Percentiles rank a stretch among this genome's conserved stretches.
These are phyloP conservation scores for Sungouiozyma ichnusensis DNA, from an alignment of 805 yeast genomes.

Conservation along the genomic window DNA sequence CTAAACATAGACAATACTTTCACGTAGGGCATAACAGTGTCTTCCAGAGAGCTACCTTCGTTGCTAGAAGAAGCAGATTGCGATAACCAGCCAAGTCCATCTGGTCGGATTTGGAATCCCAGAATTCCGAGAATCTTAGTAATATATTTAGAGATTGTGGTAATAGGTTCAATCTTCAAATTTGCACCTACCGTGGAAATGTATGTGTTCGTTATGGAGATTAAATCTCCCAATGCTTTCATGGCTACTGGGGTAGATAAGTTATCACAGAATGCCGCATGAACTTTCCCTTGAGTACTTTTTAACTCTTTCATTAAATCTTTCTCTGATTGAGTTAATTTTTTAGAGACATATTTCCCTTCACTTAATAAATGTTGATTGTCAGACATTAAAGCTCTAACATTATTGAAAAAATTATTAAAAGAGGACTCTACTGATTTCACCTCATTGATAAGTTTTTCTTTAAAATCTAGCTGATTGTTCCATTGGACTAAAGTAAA, in stretches of 20 bases:
- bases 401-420: conserved; percentile 74
- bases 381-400: conserved; percentile 73
- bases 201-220: conserved; percentile 63
- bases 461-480: conserved; percentile 84
- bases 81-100: conserved; percentile 68
- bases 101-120: conserved; percentile 66
- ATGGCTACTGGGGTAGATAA: conserved; percentile 70
- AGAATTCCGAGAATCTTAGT: conserved; percentile 58
- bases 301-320: conserved; percentile 41
- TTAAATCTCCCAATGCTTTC: conserved; percentile 53
- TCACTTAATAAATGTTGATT: conserved; percentile 33
- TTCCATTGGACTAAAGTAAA: conserved; percentile 93
- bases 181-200: conserved; percentile 44
- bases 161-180: conserved; percentile 53
- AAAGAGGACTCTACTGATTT: conserved; percentile 62
- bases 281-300: conserved; percentile 47
- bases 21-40: conserved; percentile 66
- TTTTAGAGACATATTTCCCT: conserved; percentile 48
- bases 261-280: conserved; percentile 80
- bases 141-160: conserved; percentile 56
- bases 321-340: conserved; percentile 45
- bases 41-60: conserved; percentile 38
- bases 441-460: conserved; percentile 65
- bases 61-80: conserved; percentile 14
- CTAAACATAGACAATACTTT: conserved; percentile 70